phyloP scores from a whole-genome alignment of 2,329 filamentous ascomycete genomes.

The Colletotrichum echinochloae region DNA sequence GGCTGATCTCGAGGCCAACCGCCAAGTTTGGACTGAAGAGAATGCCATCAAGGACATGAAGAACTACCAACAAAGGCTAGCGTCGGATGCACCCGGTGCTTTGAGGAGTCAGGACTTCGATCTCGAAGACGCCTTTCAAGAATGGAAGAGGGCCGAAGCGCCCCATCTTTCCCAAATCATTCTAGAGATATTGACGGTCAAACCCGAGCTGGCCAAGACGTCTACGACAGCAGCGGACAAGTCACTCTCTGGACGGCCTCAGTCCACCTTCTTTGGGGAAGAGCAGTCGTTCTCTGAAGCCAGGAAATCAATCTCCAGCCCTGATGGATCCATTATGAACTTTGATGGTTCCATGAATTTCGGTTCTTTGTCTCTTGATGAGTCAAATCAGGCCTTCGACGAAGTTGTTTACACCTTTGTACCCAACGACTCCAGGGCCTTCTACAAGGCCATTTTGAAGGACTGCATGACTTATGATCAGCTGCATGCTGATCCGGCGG shows the following conservation, averaged over 20 bases:
- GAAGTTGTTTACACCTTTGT: constrained; percentile 87
- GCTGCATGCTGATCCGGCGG: constrained; percentile 64
- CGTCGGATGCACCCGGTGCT: constrained; percentile 81
- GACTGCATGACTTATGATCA: constrained; percentile 78
- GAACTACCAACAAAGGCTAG: constrained; percentile 89
- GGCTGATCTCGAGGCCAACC: constrained; percentile 85
- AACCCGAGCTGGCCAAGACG: constrained; percentile 85
- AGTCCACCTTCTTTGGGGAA: constrained; percentile 57
- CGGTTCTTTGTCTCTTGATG: constrained; percentile 72
- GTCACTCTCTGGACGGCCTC: constrained; percentile 59
- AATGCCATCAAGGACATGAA: constrained; percentile 93
- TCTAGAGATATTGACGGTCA: constrained; percentile 86
- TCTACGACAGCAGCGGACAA: constrained; percentile 67
- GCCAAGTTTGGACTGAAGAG: constrained; percentile 88
- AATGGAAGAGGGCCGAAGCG: constrained; percentile 91
- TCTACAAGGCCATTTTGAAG: constrained; percentile 85
- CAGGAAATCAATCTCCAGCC: constrained; percentile 62
- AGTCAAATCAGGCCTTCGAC: constrained; percentile 66
- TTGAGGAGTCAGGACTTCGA: constrained; percentile 90
- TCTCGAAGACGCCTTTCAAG: constrained; percentile 85
- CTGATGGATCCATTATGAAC: constrained; percentile 56
- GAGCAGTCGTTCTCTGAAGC: constrained; percentile 67
- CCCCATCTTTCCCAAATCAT: constrained; percentile 94
- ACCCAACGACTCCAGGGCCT: constrained; percentile 83
- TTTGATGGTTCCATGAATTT: constrained; percentile 78